Evolutionary conservation across 768 basidiomycete species (phyloP), one percentile per base, ranked within the genome.

Genomic region (Boletus rubescentipes): DNA sequence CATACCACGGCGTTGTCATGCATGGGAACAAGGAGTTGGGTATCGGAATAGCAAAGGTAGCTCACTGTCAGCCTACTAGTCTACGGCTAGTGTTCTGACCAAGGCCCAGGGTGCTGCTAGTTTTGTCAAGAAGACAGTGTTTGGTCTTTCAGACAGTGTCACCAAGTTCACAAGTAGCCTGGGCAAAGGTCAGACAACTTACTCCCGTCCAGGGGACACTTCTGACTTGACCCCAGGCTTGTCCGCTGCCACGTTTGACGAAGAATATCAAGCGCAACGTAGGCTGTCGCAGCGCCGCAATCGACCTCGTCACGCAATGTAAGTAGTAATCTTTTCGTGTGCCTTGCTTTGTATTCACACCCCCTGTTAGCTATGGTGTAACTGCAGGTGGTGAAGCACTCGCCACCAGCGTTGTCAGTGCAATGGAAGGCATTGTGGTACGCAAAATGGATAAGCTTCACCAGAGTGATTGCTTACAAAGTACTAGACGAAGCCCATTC

Each of bases 91-190:
- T n/a, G 38, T 45, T 30, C 65, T 58, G 31, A 74, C 35, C 37
- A 26, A 37, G 41, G n/a, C 21, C 0, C 62, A 95, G 89, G 97
- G 97, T 41, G 96, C 96, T 0, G 93, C 95, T 8, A 98, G 94
- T 67, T 95, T 99, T 61, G 90, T 98, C 50, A 98, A 98, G 78
- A 99, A 99, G 76, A 97, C 96, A 0, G 91, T 98, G 8, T 99
- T 98, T 63, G 97, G 97, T 35, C 69, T 99, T 39, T 90, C 91
- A 32, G 96, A 99, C 65, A 96, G 93, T 67, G 77, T 99, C 67
- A 95, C 95, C n/a, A 98, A 98, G 72, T 88, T 99, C 65, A 98
- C 97, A 2, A 92, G 94, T 59, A 97, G 93, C 68, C 85, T 99
- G 57, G 93, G 96, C 39, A 99, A 99, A 80, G 94, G 93, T 90